phyloP scores from a whole-genome alignment of 2,329 filamentous ascomycete genomes.

The Didymella keratinophila region DNA sequence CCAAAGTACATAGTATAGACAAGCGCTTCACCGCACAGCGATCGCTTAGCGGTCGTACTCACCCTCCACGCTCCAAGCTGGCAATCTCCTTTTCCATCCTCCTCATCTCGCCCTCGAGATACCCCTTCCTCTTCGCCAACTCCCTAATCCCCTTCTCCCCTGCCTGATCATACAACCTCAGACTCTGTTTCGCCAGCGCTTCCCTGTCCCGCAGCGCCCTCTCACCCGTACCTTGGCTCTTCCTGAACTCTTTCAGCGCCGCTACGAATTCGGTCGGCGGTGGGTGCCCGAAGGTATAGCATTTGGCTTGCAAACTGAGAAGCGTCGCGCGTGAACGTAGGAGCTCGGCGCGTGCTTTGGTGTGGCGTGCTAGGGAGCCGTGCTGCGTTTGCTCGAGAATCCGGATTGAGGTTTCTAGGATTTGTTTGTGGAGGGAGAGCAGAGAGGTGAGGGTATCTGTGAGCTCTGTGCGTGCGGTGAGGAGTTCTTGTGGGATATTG shows the following conservation, averaged over 20 bases:
- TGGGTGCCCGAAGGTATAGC: slow-evolving; percentile 39
- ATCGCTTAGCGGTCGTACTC: not conserved
- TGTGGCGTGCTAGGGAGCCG: slow-evolving; percentile 53
- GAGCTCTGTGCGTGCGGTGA: slow-evolving; percentile 41
- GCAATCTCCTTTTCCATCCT: slow-evolving; percentile 44
- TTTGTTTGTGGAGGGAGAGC: slow-evolving; percentile 47
- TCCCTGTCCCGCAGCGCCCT: slow-evolving; percentile 43
- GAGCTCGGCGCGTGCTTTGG: slow-evolving; percentile 54
- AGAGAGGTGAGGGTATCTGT: slow-evolving; percentile 45
- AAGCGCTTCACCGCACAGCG: not conserved
- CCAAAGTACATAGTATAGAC: not conserved
- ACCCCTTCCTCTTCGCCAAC: slow-evolving; percentile 51
- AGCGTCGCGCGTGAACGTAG: slow-evolving; percentile 53
- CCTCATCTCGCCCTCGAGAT: slow-evolving; percentile 46
- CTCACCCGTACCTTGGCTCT: slow-evolving; percentile 41
- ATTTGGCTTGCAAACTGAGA: slow-evolving; percentile 52
- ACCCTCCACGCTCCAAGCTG: slow-evolving; percentile 5
- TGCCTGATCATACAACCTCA: slow-evolving; percentile 49
- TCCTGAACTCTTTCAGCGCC: slow-evolving; percentile 46
- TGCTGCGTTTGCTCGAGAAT: slow-evolving; percentile 59
- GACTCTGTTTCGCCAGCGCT: slow-evolving; percentile 40
- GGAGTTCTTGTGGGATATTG: slow-evolving; percentile 35
- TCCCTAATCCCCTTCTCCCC: slow-evolving; percentile 50
- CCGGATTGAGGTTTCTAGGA: slow-evolving; percentile 51
- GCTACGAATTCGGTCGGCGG: slow-evolving; percentile 37